A percentile compares a stretch with the other conserved stretches of the same genome.
Conservation (phyloP, 176 grass and related monocot species). For the Zoysia japonica region DNA sequence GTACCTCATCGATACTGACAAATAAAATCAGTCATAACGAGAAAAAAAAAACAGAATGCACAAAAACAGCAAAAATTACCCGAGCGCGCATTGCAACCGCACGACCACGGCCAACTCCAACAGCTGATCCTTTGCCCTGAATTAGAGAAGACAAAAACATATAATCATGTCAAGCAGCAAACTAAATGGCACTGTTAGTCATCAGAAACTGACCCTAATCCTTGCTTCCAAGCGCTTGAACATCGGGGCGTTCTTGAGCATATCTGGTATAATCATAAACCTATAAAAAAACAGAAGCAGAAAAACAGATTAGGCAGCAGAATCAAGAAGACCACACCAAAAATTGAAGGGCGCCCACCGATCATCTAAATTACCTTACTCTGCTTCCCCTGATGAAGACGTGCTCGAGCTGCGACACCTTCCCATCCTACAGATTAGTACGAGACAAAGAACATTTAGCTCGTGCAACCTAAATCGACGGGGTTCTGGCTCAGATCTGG, state of each 20-base stretch:
- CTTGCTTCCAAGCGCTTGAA: slow-evolving; percentile 52
- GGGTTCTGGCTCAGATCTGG: slow-evolving; percentile 25
- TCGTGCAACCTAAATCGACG: slow-evolving; percentile 4
- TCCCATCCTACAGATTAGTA: slow-evolving; percentile 47
- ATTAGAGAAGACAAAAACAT: slow-evolving; percentile 2
- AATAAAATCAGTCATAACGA: background rate
- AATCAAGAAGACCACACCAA: background rate
- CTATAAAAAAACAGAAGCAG: slow-evolving; percentile 28
- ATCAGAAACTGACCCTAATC: slow-evolving; percentile 35
- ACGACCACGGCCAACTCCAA: slow-evolving; percentile 69
- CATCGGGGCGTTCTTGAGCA: slow-evolving; percentile 79
- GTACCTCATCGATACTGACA: background rate
- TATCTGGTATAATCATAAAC: slow-evolving; percentile 80
- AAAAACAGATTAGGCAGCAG: background rate
- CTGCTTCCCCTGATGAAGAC: slow-evolving; percentile 64
- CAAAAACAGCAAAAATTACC: slow-evolving; percentile 34
- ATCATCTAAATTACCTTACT: slow-evolving; percentile 50
- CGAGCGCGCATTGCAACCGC: slow-evolving; percentile 74
- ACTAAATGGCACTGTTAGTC: background rate
- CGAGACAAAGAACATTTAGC: slow-evolving; percentile 15
- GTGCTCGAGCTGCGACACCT: slow-evolving; percentile 72
- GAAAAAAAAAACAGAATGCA: background rate
- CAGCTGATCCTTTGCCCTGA: slow-evolving; percentile 68
- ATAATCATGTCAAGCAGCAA: background rate
- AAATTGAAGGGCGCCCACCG: background rate